A percentile compares a stretch with the other conserved stretches of the same genome.
These are phyloP conservation scores for Echites panduratus DNA, from an alignment of 257 asterid genomes.

Conservation along the genomic window DNA sequence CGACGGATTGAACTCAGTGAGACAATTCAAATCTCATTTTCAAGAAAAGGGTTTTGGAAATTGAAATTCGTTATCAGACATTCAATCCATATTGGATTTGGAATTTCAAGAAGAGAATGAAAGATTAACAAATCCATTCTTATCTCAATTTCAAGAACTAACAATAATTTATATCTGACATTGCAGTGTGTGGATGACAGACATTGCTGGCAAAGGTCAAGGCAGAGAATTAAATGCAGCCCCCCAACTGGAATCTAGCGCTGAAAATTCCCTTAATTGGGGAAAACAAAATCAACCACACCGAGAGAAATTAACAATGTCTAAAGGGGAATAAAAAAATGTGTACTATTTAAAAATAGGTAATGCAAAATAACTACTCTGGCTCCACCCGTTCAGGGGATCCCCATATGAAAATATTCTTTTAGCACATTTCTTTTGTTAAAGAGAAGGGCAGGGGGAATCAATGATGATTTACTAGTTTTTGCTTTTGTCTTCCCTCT, in stretches of 20 bases:
- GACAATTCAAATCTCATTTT: too few relatives aligned
- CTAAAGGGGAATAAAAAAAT: too few relatives aligned
- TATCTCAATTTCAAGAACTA: conserved; percentile 1
- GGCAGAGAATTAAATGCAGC: neutral
- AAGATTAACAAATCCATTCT: neutral
- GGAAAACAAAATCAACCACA: neutral
- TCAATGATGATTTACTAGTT: too few relatives aligned
- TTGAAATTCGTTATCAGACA: neutral
- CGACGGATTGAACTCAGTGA: too few relatives aligned
- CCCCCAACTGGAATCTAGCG: neutral
- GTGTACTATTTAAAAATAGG: too few relatives aligned
- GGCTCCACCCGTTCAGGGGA: too few relatives aligned
- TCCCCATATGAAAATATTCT: too few relatives aligned
- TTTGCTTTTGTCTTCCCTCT: too few relatives aligned
- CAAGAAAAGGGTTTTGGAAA: neutral
- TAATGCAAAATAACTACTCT: too few relatives aligned
- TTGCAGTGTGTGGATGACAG: neutral
- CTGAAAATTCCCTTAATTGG: neutral
- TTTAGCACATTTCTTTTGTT: too few relatives aligned
- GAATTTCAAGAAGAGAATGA: neutral
- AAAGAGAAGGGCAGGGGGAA: too few relatives aligned
- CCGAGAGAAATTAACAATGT: too few relatives aligned
- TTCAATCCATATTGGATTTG: neutral
- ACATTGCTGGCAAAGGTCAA: neutral
- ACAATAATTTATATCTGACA: neutral